These are phyloP conservation scores for Nematocida ironsii DNA, from an alignment of 371 early-diverging fungal genomes.

Conservation along the genomic window DNA sequence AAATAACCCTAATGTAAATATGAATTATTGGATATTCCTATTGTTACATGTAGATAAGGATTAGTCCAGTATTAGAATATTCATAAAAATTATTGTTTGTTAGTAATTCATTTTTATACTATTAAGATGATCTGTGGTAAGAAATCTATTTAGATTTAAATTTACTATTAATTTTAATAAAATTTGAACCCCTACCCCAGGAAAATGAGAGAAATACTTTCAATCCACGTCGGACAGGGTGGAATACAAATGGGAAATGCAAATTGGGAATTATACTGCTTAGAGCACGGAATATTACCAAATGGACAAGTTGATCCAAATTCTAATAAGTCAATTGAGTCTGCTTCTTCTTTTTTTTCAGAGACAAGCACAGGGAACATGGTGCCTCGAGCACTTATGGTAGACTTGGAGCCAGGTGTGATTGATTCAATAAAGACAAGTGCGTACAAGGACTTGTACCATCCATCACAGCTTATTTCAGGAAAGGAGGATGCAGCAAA, in stretches of 20 bases:
- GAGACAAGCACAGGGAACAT: conserved; percentile 93
- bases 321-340: conserved; percentile 75
- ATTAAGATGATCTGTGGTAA: too few relatives aligned
- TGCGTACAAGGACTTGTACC: conserved; percentile 89
- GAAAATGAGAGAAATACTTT: conserved; percentile 90
- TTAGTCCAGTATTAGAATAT: too few relatives aligned
- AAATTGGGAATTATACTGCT: conserved; percentile 97
- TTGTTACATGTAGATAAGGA: too few relatives aligned
- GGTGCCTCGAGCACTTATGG: conserved; percentile 95
- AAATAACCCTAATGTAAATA: too few relatives aligned
- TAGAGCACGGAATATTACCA: conserved; percentile 91
- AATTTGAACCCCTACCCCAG: conserved; percentile 57
- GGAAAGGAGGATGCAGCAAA: conserved; percentile 98
- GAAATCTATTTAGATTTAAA: background rate
- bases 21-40: too few relatives aligned
- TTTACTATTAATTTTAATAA: conserved; percentile 42
- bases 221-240: conserved; percentile 91
- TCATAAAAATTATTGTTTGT: too few relatives aligned
- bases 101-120: too few relatives aligned
- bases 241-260: conserved; percentile 99
- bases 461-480: conserved; percentile 93
- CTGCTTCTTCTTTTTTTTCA: conserved; percentile 84
- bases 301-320: conserved; percentile 73
- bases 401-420: conserved; percentile 92
- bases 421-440: conserved; percentile 90